Evolutionary conservation across 495 filamentous ascomycete species (phyloP).

Genomic region (Saxophila tyrrhenica): DNA sequence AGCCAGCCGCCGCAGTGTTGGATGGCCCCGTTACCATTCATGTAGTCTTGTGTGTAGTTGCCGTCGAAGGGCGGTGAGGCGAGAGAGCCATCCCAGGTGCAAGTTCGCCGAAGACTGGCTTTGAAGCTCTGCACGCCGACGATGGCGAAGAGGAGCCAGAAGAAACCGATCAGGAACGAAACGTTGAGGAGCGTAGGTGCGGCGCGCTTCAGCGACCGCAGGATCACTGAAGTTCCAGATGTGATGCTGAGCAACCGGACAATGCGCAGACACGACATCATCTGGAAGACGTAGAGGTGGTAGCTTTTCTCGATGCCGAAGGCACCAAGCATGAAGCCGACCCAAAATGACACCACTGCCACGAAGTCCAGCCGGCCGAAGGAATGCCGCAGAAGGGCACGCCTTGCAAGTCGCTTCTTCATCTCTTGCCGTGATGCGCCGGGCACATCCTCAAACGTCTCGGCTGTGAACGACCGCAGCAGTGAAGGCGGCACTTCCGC

Average conservation of each 20-base stretch:
- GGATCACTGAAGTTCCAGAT: constrained; percentile 84
- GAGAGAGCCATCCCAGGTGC: constrained; percentile 52
- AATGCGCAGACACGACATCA: constrained; percentile 91
- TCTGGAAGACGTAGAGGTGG: constrained; percentile 82
- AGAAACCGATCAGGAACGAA: constrained; percentile 91
- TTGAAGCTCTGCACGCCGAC: constrained; percentile 97
- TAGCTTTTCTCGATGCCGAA: constrained; percentile 51
- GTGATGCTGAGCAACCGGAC: constrained; percentile 79
- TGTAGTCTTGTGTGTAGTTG: constrained; percentile 32
- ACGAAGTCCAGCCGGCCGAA: constrained; percentile 96
- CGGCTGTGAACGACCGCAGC: constrained; percentile 70
- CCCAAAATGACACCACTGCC: constrained; percentile 93
- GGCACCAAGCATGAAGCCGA: constrained; percentile 63
- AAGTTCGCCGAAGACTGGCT: constrained; percentile 75
- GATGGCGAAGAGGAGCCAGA: constrained; percentile 97
- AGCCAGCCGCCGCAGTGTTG: constrained; percentile 83
- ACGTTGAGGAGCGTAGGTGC: constrained; percentile 90
- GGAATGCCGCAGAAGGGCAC: constrained; percentile 85
- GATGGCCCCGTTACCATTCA: constrained; percentile 36
- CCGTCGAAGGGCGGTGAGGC: constrained; percentile 37
- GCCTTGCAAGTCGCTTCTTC: constrained; percentile 70
- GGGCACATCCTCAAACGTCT: constrained; percentile 41
- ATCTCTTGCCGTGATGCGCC: constrained; percentile 68
- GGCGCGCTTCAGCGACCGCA: constrained; percentile 89
- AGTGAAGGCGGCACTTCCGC: constrained; percentile 45